Evolutionary conservation across 2,329 filamentous ascomycete genomes (phyloP).

Genomic region (Zymoseptoria brevis): DNA sequence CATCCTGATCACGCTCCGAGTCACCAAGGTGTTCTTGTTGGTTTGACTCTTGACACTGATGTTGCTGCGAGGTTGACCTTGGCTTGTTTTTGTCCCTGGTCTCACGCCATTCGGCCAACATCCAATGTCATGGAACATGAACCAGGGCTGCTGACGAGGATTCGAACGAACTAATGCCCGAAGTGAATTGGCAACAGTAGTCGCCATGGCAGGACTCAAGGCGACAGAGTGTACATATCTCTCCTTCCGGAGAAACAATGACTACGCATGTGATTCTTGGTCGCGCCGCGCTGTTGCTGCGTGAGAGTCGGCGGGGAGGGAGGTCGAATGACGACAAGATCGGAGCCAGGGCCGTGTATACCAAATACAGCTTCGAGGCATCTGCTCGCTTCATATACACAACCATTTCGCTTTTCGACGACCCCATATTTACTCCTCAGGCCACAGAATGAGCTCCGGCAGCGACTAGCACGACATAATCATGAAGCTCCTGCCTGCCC

Average conservation of each 20-base stretch:
- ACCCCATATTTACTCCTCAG: not conserved
- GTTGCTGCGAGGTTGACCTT: too few species aligned
- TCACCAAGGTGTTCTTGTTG: too few species aligned
- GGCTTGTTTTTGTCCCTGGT: too few species aligned
- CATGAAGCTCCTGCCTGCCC: slow-evolving; percentile 19
- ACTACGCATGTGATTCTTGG: not conserved
- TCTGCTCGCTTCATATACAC: not conserved
- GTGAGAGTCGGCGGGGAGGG: too few species aligned
- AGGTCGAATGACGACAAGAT: not conserved
- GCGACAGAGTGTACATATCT: not conserved
- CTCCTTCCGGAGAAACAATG: not conserved
- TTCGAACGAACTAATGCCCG: too few species aligned
- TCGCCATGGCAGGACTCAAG: not conserved
- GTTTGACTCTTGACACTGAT: too few species aligned
- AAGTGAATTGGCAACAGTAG: too few species aligned
- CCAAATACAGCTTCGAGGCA: not conserved
- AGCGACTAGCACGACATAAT: not conserved
- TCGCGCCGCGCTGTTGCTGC: not conserved
- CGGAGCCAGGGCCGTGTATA: not conserved
- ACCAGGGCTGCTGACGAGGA: too few species aligned
- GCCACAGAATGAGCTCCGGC: not conserved
- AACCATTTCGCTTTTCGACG: not conserved
- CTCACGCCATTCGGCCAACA: too few species aligned
- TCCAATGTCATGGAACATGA: too few species aligned
- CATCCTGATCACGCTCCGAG: not conserved